Evolutionary conservation across 495 filamentous ascomycete genomes (phyloP), one percentile per base, ranked within the genome.

Genomic region (Aspergillus avenaceus): DNA sequence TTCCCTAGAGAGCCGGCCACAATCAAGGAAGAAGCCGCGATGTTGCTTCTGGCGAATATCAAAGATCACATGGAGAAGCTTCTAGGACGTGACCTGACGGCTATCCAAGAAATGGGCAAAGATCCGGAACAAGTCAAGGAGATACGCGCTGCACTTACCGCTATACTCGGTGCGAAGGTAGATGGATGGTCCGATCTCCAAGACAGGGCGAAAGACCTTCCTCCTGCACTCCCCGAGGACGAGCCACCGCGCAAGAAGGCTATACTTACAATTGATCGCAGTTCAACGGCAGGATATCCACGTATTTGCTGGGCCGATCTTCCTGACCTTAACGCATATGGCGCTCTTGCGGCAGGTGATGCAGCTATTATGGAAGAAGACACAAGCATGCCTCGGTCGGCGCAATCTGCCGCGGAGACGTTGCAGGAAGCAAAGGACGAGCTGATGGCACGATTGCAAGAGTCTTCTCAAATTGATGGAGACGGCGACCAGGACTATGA

Each of bases 361-460:
- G 64, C 68, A 4, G 55, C 60, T 8, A 63, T 76, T 2, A 70
- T 64, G 16, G 69, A 73, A 2, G 75, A 78, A 29, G 78, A 81
- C 51, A 77, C 68, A 5, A 70, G 63, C 51, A 75, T 77, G 64
- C 69, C 76, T 5, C 73, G 76, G n/a, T 75, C 74, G 22, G 67
- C 75, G n/a, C 70, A 78, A 38, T 79, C 77, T 9, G 78, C 78
- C 9, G 77, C 76, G 12, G 69, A 75, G 32, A 79, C 73, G 3
- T 61, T 82, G 26, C 75, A 79, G 54, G 71, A 73, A 45, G 78
- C 78, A 11, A 82, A 82, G 50, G 73, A 81, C 63, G 70, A 86
- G 69, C 54, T 86, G 32, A 79, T 81, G 77, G 73, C 74, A 34
- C 70, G 78, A 14, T 58, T 81, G 8, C 75, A 78, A 38, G 75